Evolutionary conservation across 257 asterid genomes (phyloP), one percentile per base, ranked within the genome.

Genomic region (Solanum lignicaule): DNA sequence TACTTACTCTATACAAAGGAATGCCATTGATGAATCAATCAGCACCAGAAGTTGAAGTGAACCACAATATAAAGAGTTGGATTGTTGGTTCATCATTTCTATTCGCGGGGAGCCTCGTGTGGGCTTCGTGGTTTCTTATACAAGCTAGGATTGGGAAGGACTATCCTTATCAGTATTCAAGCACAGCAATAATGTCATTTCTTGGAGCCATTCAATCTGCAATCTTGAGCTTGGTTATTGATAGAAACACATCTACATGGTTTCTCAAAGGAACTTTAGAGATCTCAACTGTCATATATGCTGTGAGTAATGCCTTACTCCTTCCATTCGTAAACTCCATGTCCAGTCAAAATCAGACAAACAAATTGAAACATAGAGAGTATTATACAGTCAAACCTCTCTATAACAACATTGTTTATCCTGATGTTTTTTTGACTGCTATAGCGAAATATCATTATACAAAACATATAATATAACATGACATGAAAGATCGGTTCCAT

Each of bases 111-210:
- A 91, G 93, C 89, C 7, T 93, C 9, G 87, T 88, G 38, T 95
- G 97, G 99, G 88, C 97, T 27, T 95, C 95, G 10, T 96, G 99
- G 99, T 96, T 93, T 84, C 87, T 93, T 18, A 87, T 94, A 52
- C 98, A 94, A 90, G 93, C 95, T 5, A 92, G 82, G 88, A 89
- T 95, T 21, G 97, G 98, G 32, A 88, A 90, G 9, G 89, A 85
- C 66, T 95, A 87, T 83, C 97, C 99, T 0, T 90, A 91, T 60
- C 90, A 86, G 33, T 96, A 96, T 87, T 90, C 99, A 2, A 95
- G 95, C 93, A 95, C 98, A 5, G 88, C 93, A 23, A 92, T 95
- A 32, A 89, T 94, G 96, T 93, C 95, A 62, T 89, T 91, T 21
- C 93, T 94, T 75, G 92, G 98, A 79, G 94, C 95, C 3, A 32